These are phyloP conservation scores for Hansfordia pulvinata DNA, from an alignment of 2,329 filamentous ascomycete genomes.

Conservation along the genomic window DNA sequence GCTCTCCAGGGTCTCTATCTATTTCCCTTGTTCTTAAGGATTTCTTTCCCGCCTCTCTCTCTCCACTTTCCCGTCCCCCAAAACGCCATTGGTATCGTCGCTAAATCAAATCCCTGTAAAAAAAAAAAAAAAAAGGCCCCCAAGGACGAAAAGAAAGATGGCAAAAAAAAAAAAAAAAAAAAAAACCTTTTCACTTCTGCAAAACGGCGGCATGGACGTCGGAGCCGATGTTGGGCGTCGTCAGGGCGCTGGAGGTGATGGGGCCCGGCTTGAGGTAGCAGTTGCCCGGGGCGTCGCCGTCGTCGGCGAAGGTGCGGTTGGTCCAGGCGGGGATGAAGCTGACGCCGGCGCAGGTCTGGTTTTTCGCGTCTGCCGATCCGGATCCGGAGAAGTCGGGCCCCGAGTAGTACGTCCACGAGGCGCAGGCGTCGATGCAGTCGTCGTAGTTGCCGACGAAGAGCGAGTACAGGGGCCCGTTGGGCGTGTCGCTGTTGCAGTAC, in stretches of 20 bases:
- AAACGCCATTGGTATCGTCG: constrained; percentile 1
- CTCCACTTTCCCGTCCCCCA: not conserved
- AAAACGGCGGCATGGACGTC: constrained; percentile 22
- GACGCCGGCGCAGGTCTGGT: constrained; percentile 22
- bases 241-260: constrained; percentile 15
- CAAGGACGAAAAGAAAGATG: constrained; percentile 11
- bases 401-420: constrained; percentile 21
- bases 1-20: no score
- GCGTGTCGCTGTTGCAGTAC: constrained; percentile 28
- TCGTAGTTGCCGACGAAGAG: constrained; percentile 28
- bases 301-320: constrained; percentile 16
- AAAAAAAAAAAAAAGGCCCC: no score
- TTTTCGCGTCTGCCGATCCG: constrained; percentile 7
- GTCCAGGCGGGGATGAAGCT: constrained; percentile 30
- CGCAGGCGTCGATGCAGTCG: constrained; percentile 33
- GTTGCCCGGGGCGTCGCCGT: constrained; percentile 24
- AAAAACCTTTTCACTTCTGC: no score
- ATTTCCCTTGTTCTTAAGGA: not conserved
- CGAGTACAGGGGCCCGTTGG: constrained; percentile 20
- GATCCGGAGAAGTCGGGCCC: constrained; percentile 11
- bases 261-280: constrained; percentile 29
- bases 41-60: not conserved
- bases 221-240: constrained; percentile 17
- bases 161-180: constrained; percentile 16
- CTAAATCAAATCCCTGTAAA: constrained; percentile 14